Evolutionary conservation across 257 asterid species (phyloP).

Genomic region (Lycium ferocissimum): DNA sequence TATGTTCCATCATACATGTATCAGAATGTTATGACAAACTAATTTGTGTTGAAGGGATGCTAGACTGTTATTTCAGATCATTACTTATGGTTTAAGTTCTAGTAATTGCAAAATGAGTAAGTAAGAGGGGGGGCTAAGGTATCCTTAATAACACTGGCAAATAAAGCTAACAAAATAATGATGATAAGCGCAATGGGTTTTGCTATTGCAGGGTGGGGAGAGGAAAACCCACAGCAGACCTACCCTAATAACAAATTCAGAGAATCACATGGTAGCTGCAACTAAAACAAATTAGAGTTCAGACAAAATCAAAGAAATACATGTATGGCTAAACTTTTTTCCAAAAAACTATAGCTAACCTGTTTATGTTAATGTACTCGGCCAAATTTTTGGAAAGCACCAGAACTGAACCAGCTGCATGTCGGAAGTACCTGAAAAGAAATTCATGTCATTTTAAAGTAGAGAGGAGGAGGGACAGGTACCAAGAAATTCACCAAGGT

Average conservation of each 20-base stretch:
- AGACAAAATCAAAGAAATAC: background rate
- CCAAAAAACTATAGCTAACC: constrained; percentile 55
- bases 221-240: background rate
- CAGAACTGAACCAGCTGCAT: constrained; percentile 75
- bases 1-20: background rate
- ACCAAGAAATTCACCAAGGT: constrained; percentile 28
- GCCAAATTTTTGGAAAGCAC: constrained; percentile 77
- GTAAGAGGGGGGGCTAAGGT: background rate
- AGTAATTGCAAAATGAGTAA: background rate
- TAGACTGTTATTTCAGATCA: background rate
- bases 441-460: constrained; percentile 20
- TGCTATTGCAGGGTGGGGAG: background rate
- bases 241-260: background rate
- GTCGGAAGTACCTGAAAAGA: constrained; percentile 85
- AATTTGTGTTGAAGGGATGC: background rate
- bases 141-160: background rate
- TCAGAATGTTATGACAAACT: background rate
- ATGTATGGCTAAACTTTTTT: constrained; percentile 4
- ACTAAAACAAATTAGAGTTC: background rate
- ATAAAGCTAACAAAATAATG: background rate
- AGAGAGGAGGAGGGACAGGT: background rate
- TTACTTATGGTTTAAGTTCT: background rate
- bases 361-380: constrained; percentile 74
- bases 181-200: background rate
- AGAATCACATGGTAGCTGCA: background rate